Percentiles rank a stretch among this genome's conserved stretches.
Evolutionary conservation across 345 rosid genomes (phyloP).

Genomic region (Salix arbutifolia): DNA sequence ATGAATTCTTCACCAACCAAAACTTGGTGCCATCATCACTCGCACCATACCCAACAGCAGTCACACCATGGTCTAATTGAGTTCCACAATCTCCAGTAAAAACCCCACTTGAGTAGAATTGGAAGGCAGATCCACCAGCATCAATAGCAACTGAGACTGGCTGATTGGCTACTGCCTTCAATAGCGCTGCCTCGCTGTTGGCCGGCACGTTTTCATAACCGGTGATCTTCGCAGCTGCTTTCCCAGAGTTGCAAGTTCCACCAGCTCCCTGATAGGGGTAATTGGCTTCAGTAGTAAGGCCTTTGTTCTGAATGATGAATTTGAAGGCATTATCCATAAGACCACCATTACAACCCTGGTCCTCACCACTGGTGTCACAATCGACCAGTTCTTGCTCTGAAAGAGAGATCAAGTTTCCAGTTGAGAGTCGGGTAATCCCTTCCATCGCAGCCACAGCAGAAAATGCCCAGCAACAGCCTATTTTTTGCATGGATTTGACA

Average conservation of each 20-base stretch:
- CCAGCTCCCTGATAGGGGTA: slow-evolving; percentile 23
- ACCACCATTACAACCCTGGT: slow-evolving; percentile 31
- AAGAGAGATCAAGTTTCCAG: slow-evolving; percentile 36
- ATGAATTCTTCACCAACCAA: slow-evolving; percentile 27
- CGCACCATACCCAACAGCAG: slow-evolving; percentile 20
- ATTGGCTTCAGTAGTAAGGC: slow-evolving; percentile 25
- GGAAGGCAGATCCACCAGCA: slow-evolving; percentile 20
- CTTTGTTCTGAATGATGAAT: slow-evolving; percentile 25
- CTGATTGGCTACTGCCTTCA: slow-evolving; percentile 21
- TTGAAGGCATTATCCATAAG: slow-evolving; percentile 31
- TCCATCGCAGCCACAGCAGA: slow-evolving; percentile 52
- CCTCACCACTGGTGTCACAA: slow-evolving; percentile 26
- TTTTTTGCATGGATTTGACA: too few species aligned
- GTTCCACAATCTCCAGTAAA: slow-evolving; percentile 21
- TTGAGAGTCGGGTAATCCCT: slow-evolving; percentile 38
- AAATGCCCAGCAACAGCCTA: slow-evolving; percentile 63
- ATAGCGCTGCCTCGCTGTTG: slow-evolving; percentile 13
- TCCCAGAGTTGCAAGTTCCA: slow-evolving; percentile 1
- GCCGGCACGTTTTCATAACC: slow-evolving; percentile 18
- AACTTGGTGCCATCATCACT: slow-evolving; percentile 13
- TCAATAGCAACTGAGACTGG: slow-evolving; percentile 26
- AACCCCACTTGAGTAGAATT: slow-evolving; percentile 18
- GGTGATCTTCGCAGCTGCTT: slow-evolving; percentile 2
- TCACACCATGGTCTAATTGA: slow-evolving; percentile 18
- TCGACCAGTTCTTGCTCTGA: slow-evolving; percentile 55